Evolutionary conservation across 164 flowering plant genomes (phyloP).

Genomic region (Macadamia tetraphylla): DNA sequence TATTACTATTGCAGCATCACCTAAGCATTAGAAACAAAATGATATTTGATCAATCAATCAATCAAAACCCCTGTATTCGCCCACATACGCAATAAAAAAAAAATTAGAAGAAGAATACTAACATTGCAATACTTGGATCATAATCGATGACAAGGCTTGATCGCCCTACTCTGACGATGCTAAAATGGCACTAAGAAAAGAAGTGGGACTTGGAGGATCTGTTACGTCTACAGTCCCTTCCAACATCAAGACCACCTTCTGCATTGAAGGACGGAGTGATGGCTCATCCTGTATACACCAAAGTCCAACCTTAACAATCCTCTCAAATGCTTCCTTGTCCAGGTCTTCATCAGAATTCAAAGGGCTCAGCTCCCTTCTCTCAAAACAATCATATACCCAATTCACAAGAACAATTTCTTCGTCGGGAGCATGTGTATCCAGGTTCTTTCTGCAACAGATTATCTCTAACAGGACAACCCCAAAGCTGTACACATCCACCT

Average conservation of each 20-base stretch:
- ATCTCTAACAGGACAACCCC: not conserved
- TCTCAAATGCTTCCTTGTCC: not conserved
- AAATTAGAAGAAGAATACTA: too few relatives aligned
- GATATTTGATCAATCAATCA: too few relatives aligned
- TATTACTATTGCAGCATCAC: too few relatives aligned
- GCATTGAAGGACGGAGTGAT: not conserved
- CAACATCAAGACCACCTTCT: not conserved
- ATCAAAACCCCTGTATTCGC: too few relatives aligned
- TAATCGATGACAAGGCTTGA: too few relatives aligned
- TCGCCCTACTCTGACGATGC: too few relatives aligned
- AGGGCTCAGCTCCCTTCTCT: not conserved
- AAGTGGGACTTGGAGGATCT: not conserved
- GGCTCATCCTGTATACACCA: not conserved
- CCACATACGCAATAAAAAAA: too few relatives aligned
- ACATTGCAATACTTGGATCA: too few relatives aligned
- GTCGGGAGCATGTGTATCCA: not conserved
- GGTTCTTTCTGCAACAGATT: not conserved
- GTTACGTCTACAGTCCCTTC: not conserved
- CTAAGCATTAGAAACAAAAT: too few relatives aligned
- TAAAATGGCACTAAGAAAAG: too few relatives aligned
- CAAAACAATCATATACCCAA: not conserved
- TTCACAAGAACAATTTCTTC: not conserved
- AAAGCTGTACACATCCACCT: not conserved
- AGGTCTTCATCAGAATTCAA: not conserved
- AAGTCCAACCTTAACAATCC: not conserved